Conservation (phyloP, 2,329 filamentous ascomycete genomes). For the Sclerotinia glacialis region DNA sequence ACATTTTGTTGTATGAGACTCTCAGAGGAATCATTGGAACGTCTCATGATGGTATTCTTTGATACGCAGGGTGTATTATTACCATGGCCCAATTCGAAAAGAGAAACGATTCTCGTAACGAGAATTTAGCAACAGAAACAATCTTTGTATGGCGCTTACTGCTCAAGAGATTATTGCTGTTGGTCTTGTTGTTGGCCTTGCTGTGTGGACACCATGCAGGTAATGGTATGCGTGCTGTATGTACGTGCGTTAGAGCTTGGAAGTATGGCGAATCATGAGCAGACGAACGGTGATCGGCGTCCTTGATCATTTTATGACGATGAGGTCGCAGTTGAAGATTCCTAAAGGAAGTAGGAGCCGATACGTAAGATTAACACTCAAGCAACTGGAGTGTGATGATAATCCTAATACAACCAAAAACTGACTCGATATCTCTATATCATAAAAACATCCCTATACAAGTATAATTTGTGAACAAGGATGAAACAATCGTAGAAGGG, state of each 20-base stretch:
- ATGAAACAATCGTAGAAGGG: neutral
- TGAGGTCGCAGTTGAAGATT: neutral
- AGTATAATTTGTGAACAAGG: neutral
- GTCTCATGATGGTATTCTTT: neutral
- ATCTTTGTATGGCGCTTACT: neutral
- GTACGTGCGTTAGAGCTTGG: constrained; percentile 2
- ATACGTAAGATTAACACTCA: neutral
- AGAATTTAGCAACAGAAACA: neutral
- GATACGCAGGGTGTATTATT: constrained; percentile 1
- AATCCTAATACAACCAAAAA: neutral
- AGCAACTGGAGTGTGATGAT: neutral
- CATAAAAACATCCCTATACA: neutral
- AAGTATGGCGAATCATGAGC: neutral
- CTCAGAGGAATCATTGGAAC: neutral
- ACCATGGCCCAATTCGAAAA: neutral
- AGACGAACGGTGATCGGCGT: constrained; percentile 10
- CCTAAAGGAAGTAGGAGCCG: constrained; percentile 2
- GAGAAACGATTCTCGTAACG: constrained; percentile 15
- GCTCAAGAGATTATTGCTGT: neutral
- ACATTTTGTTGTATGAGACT: neutral
- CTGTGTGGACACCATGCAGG: constrained; percentile 3
- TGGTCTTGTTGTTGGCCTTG: neutral
- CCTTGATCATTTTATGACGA: constrained; percentile 4
- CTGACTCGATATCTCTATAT: neutral
- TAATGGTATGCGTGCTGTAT: neutral